Conservation (phyloP, 2,329 filamentous ascomycete genomes). For the Paecilomyces formosus region DNA sequence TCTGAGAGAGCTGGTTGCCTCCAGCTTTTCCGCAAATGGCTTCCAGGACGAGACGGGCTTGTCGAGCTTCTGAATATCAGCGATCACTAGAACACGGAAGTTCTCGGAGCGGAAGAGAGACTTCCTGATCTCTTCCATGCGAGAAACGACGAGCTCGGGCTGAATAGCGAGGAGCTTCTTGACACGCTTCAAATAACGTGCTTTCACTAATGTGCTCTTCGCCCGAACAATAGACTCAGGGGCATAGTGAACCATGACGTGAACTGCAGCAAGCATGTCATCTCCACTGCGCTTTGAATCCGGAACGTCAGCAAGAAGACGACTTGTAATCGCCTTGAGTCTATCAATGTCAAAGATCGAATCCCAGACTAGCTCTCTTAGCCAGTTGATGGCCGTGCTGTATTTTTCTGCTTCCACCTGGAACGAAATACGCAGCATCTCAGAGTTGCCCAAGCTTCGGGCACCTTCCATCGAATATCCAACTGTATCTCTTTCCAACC, state of each 20-base stretch:
- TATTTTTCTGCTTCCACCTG: slow-evolving; percentile 88
- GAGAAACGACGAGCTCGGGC: slow-evolving; percentile 65
- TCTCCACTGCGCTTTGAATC: slow-evolving; percentile 80
- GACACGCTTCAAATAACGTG: slow-evolving; percentile 77
- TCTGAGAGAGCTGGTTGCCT: slow-evolving; percentile 49
- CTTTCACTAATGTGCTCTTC: slow-evolving; percentile 75
- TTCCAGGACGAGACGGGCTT: slow-evolving; percentile 77
- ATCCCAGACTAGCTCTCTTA: slow-evolving; percentile 79
- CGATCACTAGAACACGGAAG: slow-evolving; percentile 75
- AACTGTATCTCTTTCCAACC: slow-evolving; percentile 85
- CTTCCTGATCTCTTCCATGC: slow-evolving; percentile 68
- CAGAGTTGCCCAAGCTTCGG: slow-evolving; percentile 63
- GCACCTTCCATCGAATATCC: slow-evolving; percentile 68
- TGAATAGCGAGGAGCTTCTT: slow-evolving; percentile 72
- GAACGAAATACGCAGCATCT: slow-evolving; percentile 75
- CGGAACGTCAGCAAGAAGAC: slow-evolving; percentile 84
- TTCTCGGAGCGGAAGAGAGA: slow-evolving; percentile 78
- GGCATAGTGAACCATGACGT: slow-evolving; percentile 75
- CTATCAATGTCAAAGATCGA: slow-evolving; percentile 74
- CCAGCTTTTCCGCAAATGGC: slow-evolving; percentile 48
- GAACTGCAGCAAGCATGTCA: slow-evolving; percentile 52
- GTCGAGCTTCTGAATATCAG: slow-evolving; percentile 65
- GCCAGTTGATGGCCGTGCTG: slow-evolving; percentile 70
- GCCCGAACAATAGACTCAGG: slow-evolving; percentile 69
- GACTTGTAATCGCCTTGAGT: slow-evolving; percentile 58